Evolutionary conservation across 352 stramenopile species (phyloP), one percentile per base, ranked within the genome.

Genomic region (Phytopythium oedochilum): DNA sequence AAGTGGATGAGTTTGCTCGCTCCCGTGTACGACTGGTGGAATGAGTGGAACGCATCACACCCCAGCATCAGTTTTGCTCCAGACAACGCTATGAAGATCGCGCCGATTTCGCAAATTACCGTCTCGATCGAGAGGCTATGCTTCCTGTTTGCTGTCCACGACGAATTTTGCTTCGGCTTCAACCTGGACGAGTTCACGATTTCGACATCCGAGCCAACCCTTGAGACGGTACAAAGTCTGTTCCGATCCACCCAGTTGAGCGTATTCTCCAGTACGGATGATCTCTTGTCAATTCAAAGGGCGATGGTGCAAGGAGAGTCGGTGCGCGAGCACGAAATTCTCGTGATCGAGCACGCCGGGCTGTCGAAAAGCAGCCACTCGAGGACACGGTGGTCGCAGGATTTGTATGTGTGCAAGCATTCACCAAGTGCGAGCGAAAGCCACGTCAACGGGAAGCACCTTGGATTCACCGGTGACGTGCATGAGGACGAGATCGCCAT

Each of bases 11-110:
- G 68, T 46, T 61, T 95, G 2, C 76, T 91, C 52, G 73, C 77
- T 7, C 85, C 85, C 23, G 70, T 94, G 11, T 93, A 89, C 57
- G 60, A 86, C 42, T 95, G 85, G 85, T 95, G 83, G 80, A 88
- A 88, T 34, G 71, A 83, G 40, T 94, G 85, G 85, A 89, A 84
- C 59, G 39, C 75, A 26, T 83, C 61, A 17, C 82, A 92, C 52
- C 84, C 84, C 5, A 84, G 70, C 46, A 89, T 87, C 51, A 44
- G 68, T 22, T 45, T 83, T 34, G 38, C 71, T 6, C 42, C 64
- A 14, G 70, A 82, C 28, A 66, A 83, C 56, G 58, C 81, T 53
- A 46, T 34, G 23, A 74, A 69, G 15, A 78, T 93, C 60, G 79
- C 77, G 29, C 81, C 83, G 5, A 89, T 93, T 28, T 79, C 82